phyloP scores from a whole-genome alignment of 768 basidiomycete species.

The Rubroboletus pulcherrimus region DNA sequence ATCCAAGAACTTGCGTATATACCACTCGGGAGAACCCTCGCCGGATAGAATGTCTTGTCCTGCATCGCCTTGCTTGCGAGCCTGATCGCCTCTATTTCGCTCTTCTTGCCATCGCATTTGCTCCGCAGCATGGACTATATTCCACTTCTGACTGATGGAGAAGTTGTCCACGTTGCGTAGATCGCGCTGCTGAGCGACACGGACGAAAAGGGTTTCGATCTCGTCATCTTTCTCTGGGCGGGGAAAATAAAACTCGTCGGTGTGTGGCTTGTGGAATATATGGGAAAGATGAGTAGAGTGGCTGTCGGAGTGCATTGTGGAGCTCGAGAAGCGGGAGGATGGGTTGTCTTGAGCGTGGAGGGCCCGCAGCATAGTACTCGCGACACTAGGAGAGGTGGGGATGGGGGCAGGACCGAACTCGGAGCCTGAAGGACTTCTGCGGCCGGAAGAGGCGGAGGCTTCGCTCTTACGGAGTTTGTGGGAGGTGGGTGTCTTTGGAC shows the following conservation, averaged over 20 bases:
- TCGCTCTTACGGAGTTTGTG: slow-evolving; percentile 49
- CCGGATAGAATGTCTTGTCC: slow-evolving; percentile 51
- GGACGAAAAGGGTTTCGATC: slow-evolving; percentile 77
- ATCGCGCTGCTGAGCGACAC: slow-evolving; percentile 68
- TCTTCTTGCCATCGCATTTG: slow-evolving; percentile 76
- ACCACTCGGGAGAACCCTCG: slow-evolving; percentile 86
- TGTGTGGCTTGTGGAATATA: slow-evolving; percentile 50
- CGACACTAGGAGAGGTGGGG: slow-evolving; percentile 29
- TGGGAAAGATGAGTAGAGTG: slow-evolving; percentile 44
- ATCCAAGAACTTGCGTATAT: slow-evolving; percentile 86
- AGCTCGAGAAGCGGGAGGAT: slow-evolving; percentile 54
- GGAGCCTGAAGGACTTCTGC: slow-evolving; percentile 45
- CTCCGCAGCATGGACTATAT: slow-evolving; percentile 79
- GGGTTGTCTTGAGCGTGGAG: slow-evolving; percentile 56
- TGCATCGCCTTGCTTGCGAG: slow-evolving; percentile 54
- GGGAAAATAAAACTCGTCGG: slow-evolving; percentile 67
- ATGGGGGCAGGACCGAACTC: slow-evolving; percentile 51
- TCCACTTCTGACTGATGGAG: slow-evolving; percentile 86
- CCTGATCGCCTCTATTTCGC: slow-evolving; percentile 58
- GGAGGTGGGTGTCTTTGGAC: slow-evolving; percentile 34
- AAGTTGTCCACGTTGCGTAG: slow-evolving; percentile 57
- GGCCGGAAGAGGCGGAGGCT: slow-evolving; percentile 47
- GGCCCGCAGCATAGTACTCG: slow-evolving; percentile 44
- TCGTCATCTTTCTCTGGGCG: slow-evolving; percentile 74
- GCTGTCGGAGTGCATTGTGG: slow-evolving; percentile 42